These are phyloP conservation scores for Strigomonas oncopelti DNA, from an alignment of 208 protist genomes.

Conservation along the genomic window DNA sequence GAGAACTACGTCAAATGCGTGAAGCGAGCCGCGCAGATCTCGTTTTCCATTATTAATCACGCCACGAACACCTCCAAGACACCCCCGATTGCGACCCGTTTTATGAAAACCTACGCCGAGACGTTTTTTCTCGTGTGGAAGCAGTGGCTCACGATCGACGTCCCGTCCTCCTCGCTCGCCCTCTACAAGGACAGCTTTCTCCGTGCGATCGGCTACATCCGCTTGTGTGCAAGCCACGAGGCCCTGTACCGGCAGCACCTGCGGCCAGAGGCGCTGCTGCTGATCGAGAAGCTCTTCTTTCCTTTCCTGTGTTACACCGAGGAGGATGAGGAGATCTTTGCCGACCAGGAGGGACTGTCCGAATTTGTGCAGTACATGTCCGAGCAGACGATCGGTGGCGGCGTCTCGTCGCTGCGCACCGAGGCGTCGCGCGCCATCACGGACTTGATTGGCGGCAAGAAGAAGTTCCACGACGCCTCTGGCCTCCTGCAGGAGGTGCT, in stretches of 20 bases:
- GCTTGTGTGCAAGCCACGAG: constrained; percentile 68
- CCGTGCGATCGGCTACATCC: constrained; percentile 78
- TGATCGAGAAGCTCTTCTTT: constrained; percentile 79
- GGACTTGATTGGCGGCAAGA: constrained; percentile 66
- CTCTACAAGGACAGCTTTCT: constrained; percentile 71
- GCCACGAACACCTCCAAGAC: constrained; percentile 71
- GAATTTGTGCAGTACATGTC: constrained; percentile 86
- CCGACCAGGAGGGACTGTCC: constrained; percentile 60
- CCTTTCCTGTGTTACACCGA: constrained; percentile 75
- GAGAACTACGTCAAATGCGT: constrained; percentile 69
- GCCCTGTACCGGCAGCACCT: constrained; percentile 58
- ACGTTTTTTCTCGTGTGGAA: constrained; percentile 62
- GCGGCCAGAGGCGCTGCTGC: constrained; percentile 50
- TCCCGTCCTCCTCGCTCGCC: constrained; percentile 24
- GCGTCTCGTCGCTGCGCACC: constrained; percentile 67
- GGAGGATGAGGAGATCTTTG: constrained; percentile 78
- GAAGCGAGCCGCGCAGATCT: constrained; percentile 80
- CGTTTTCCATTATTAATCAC: constrained; percentile 70
- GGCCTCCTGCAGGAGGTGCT: constrained; percentile 68
- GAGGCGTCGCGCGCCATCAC: constrained; percentile 79
- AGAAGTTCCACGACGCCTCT: constrained; percentile 65
- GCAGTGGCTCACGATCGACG: constrained; percentile 67
- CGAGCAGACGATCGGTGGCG: constrained; percentile 65
- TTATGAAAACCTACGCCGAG: constrained; percentile 35
- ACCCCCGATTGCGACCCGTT: constrained; percentile 61